phyloP scores from a whole-genome alignment of 148 eudicot species.

The Selenicereus undatus region DNA sequence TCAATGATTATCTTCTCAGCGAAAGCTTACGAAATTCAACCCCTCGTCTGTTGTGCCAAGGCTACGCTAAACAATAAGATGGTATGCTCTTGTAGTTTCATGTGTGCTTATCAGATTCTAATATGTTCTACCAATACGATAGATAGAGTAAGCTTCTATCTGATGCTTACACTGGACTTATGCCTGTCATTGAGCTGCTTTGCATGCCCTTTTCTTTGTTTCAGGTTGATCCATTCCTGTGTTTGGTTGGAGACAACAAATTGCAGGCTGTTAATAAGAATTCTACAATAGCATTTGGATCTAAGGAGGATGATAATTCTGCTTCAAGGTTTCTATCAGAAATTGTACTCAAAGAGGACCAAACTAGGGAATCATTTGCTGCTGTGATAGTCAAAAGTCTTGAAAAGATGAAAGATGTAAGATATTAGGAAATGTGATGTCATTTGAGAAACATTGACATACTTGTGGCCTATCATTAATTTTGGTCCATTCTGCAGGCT shows the following conservation, averaged over 20 bases:
- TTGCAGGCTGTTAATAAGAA: constrained; percentile 50
- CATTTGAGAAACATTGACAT: background rate
- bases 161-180: background rate
- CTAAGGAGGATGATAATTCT: constrained; percentile 69
- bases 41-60: constrained; percentile 67
- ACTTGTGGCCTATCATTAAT: constrained; percentile 19
- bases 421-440: background rate
- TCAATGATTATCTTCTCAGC: constrained; percentile 81
- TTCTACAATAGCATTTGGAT: constrained; percentile 53
- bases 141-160: background rate
- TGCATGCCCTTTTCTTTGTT: constrained; percentile 7
- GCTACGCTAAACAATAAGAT: constrained; percentile 48
- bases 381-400: constrained; percentile 58
- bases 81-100: constrained; percentile 31
- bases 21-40: constrained; percentile 64
- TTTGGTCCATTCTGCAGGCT: constrained; percentile 40
- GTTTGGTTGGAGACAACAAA: constrained; percentile 83
- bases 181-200: constrained; percentile 3
- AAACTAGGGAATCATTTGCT: constrained; percentile 61
- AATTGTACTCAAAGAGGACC: constrained; percentile 52
- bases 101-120: background rate
- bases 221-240: constrained; percentile 82
- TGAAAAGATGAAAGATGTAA: constrained; percentile 56
- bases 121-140: background rate
- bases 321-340: constrained; percentile 61